These are phyloP conservation scores for Aspergillus sp. DNA, from an alignment of 2,329 filamentous ascomycete genomes.

Conservation along the genomic window DNA sequence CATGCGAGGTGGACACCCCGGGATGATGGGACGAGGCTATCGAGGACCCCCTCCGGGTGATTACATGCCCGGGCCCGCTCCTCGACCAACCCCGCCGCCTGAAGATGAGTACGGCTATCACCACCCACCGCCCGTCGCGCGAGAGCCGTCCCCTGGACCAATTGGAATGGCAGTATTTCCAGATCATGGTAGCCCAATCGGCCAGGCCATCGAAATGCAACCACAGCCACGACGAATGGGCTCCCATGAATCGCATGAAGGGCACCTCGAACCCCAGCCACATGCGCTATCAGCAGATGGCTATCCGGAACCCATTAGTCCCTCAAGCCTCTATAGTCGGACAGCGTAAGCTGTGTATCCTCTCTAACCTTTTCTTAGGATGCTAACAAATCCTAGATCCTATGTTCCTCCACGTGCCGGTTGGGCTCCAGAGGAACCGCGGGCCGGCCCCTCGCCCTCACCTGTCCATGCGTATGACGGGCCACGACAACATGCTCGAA, in stretches of 20 bases:
- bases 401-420: slow-evolving; percentile 52
- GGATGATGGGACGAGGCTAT: slow-evolving; percentile 44
- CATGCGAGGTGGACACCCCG: slow-evolving; percentile 38
- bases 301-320: slow-evolving; percentile 51
- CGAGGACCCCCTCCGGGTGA: slow-evolving; percentile 53
- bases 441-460: slow-evolving; percentile 18
- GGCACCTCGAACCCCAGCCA: slow-evolving; percentile 22
- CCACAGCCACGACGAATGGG: slow-evolving; percentile 57
- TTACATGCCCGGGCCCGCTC: slow-evolving; percentile 49
- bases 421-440: slow-evolving; percentile 33
- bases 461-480: slow-evolving; percentile 23
- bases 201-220: slow-evolving; percentile 80
- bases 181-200: slow-evolving; percentile 47
- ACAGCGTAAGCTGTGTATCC: slow-evolving; percentile 63
- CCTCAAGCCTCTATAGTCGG: slow-evolving; percentile 71
- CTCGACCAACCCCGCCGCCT: slow-evolving; percentile 27
- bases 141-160: slow-evolving; percentile 36
- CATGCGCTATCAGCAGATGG: slow-evolving; percentile 32
- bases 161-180: slow-evolving; percentile 40
- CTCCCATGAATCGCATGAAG: slow-evolving; percentile 38
- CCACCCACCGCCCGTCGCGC: slow-evolving; percentile 26
- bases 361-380: neutral
- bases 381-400: slow-evolving; percentile 26
- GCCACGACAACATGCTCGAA: slow-evolving; percentile 29
- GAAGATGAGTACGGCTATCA: slow-evolving; percentile 31